These are phyloP conservation scores for Lactuca sativa DNA, from an alignment of 129 eudicot species.

Conservation along the genomic window DNA sequence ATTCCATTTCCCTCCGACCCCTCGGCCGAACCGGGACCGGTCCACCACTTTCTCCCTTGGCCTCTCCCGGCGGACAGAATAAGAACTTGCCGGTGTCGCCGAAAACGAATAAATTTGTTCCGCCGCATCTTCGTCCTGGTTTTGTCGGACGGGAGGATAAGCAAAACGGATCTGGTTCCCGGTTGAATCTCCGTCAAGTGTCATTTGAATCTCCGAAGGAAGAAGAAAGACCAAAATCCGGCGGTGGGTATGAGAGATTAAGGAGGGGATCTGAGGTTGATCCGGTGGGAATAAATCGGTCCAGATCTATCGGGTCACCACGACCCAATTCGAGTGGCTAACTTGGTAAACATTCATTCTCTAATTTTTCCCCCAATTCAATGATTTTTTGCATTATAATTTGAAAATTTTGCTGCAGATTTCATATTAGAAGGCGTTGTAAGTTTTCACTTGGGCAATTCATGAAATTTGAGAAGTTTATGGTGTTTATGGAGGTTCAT, in stretches of 20 bases:
- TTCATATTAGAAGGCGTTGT: too few relatives aligned
- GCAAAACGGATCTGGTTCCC: slow-evolving; percentile 19
- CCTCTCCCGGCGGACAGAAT: background rate
- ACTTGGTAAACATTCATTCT: slow-evolving; percentile 20
- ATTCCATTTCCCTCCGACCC: slow-evolving; percentile 59
- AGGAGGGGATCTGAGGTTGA: slow-evolving; percentile 34
- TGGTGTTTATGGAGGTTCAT: too few relatives aligned
- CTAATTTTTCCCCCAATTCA: background rate
- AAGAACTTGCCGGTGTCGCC: slow-evolving; percentile 13
- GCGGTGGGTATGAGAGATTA: slow-evolving; percentile 56
- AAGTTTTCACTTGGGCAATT: too few relatives aligned
- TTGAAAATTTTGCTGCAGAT: too few relatives aligned
- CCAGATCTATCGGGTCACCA: slow-evolving; percentile 46
- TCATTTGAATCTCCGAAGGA: slow-evolving; percentile 32
- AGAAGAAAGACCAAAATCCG: slow-evolving; percentile 53
- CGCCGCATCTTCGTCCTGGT: slow-evolving; percentile 82
- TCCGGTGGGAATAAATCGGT: slow-evolving; percentile 34
- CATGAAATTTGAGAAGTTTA: too few relatives aligned
- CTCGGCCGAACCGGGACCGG: slow-evolving; percentile 55
- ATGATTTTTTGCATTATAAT: too few relatives aligned
- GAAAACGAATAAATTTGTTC: slow-evolving; percentile 50
- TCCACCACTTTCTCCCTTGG: slow-evolving; percentile 10
- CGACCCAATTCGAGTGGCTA: slow-evolving; percentile 63
- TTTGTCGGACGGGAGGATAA: slow-evolving; percentile 53
- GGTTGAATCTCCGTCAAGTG: slow-evolving; percentile 15